phyloP scores from a whole-genome alignment of 305 asterid genomes.

The Withania somnifera region DNA sequence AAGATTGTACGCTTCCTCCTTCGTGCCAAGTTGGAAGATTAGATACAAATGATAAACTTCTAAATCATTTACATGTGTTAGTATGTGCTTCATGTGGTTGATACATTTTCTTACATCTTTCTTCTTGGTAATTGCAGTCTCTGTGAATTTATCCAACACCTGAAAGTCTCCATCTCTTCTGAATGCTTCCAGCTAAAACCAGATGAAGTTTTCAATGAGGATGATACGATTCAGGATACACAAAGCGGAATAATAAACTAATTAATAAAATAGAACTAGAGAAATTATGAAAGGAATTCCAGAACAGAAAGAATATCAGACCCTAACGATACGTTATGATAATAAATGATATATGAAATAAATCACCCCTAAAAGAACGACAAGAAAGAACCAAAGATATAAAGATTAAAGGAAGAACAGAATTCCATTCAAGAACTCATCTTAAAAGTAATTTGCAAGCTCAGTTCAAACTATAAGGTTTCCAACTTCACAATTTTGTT shows the following conservation, averaged over 20 bases:
- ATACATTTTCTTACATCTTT: constrained; percentile 38
- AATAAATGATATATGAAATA: neutral
- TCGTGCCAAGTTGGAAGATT: neutral
- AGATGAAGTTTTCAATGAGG: constrained; percentile 12
- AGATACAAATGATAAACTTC: constrained; percentile 5
- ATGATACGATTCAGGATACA: neutral
- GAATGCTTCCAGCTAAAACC: constrained; percentile 71
- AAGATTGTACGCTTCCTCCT: constrained; percentile 22
- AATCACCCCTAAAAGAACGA: neutral
- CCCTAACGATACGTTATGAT: neutral
- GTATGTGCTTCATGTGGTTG: neutral
- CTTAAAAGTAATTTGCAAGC: neutral
- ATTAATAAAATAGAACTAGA: neutral
- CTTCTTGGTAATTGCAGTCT: constrained; percentile 21
- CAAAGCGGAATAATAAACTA: neutral
- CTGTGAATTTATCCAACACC: constrained; percentile 45
- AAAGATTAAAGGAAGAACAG: neutral
- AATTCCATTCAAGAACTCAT: neutral
- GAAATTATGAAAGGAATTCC: neutral
- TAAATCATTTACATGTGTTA: neutral
- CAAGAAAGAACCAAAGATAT: neutral
- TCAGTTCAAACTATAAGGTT: neutral
- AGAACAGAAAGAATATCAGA: neutral
- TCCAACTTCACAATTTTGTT: neutral
- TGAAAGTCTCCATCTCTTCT: constrained; percentile 62